phyloP scores from a whole-genome alignment of 148 eudicot species.

The Camellia granthamiana region DNA sequence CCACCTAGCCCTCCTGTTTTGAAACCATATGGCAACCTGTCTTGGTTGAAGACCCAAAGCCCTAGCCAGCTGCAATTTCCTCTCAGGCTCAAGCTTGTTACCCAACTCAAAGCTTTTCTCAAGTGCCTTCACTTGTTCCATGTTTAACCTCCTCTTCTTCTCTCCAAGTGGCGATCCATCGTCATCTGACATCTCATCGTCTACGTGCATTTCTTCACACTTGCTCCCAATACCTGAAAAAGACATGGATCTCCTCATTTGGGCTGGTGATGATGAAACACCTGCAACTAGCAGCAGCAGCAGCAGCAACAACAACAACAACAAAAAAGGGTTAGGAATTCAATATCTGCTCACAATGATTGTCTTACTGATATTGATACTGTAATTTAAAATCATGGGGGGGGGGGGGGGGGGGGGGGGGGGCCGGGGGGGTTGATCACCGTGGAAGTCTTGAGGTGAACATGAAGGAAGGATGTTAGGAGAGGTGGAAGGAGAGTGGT shows the following conservation, averaged over 20 bases:
- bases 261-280: slow-evolving; percentile 27
- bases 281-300: slow-evolving; percentile 14
- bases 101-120: slow-evolving; percentile 77
- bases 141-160: slow-evolving; percentile 69
- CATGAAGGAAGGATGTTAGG: not conserved
- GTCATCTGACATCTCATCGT: slow-evolving; percentile 48
- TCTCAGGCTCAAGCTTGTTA: slow-evolving; percentile 69
- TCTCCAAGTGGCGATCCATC: slow-evolving; percentile 71
- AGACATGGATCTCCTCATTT: slow-evolving; percentile 67
- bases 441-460: slow-evolving; percentile 10
- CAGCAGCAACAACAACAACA: not conserved
- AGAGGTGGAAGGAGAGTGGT: not conserved
- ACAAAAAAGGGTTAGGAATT: not conserved
- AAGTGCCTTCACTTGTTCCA: slow-evolving; percentile 75
- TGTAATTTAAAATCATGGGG: not conserved
- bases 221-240: slow-evolving; percentile 33
- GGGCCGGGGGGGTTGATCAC: slow-evolving; percentile 8
- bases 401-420: not conserved
- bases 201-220: slow-evolving; percentile 33
- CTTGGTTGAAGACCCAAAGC: slow-evolving; percentile 73
- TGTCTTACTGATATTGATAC: no score
- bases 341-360: not conserved
- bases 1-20: slow-evolving; percentile 79
- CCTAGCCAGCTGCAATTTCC: slow-evolving; percentile 67
- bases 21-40: slow-evolving; percentile 83